These are phyloP conservation scores for Artemisia annua DNA, from an alignment of 129 eudicot species.

Conservation along the genomic window DNA sequence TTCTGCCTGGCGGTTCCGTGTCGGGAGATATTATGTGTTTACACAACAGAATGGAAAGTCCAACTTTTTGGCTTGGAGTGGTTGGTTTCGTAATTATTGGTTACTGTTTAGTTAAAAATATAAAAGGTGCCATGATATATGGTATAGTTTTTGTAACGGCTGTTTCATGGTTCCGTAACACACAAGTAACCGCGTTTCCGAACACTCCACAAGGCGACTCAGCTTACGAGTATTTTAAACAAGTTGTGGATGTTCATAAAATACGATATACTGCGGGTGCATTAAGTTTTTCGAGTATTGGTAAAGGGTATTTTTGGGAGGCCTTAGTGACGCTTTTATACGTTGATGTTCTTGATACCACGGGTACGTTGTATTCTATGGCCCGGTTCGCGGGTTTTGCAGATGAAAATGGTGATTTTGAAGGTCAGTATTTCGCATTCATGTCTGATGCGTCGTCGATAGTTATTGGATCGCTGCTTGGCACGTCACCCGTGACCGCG, in stretches of 20 bases:
- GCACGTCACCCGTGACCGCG: conserved; percentile 92
- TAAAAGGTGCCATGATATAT: conserved; percentile 92
- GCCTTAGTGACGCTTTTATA: conserved; percentile 76
- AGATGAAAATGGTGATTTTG: conserved; percentile 67
- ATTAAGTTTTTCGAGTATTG: conserved; percentile 54
- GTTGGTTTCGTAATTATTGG: conserved; percentile 78
- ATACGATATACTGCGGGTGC: conserved; percentile 89
- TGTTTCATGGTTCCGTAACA: conserved; percentile 84
- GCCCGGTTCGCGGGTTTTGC: conserved; percentile 87
- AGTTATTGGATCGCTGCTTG: conserved; percentile 76
- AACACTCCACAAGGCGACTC: conserved; percentile 67
- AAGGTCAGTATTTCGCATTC: conserved; percentile 92
- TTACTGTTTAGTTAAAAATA: conserved; percentile 71
- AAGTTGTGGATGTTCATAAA: conserved; percentile 74
- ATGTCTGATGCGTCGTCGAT: conserved; percentile 89
- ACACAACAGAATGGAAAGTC: conserved; percentile 78
- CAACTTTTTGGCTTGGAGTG: conserved; percentile 85
- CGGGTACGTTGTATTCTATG: conserved; percentile 84
- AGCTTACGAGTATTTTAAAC: conserved; percentile 62
- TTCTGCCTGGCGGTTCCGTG: conserved; percentile 69
- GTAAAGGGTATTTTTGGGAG: conserved; percentile 75
- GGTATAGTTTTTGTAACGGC: conserved; percentile 88
- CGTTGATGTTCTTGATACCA: conserved; percentile 83
- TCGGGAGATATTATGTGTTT: conserved; percentile 75
- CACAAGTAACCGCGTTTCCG: conserved; percentile 79